These are phyloP conservation scores for Neospermospora avenae DNA, from an alignment of 2,329 filamentous ascomycete species.

Conservation along the genomic window DNA sequence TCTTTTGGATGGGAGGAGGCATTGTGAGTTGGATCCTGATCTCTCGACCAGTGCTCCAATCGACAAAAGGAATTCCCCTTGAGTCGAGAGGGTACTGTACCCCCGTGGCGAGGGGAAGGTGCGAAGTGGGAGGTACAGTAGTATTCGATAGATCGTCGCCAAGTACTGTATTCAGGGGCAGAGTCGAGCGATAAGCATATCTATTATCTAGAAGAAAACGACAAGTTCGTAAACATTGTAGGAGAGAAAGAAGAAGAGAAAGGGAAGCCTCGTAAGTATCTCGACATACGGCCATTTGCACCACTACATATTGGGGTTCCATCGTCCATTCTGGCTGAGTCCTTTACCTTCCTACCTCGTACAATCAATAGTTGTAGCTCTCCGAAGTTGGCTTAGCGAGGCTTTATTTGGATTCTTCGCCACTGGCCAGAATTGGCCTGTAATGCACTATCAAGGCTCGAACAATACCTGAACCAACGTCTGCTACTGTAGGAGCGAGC, in stretches of 20 bases:
- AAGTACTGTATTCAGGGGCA: constrained; percentile 8
- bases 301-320: neutral
- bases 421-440: neutral
- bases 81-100: neutral
- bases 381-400: neutral
- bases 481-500: too few species aligned
- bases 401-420: neutral
- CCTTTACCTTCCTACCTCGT: too few species aligned
- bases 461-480: neutral
- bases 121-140: neutral
- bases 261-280: too few species aligned
- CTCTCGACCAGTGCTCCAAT: neutral
- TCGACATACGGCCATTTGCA: too few species aligned
- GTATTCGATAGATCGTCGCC: constrained; percentile 4
- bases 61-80: neutral
- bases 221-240: neutral
- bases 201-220: neutral
- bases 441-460: neutral
- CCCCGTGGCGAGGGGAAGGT: neutral
- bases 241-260: neutral
- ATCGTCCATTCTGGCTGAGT: neutral
- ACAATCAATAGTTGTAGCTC: neutral
- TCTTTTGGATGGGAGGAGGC: constrained; percentile 7
- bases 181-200: constrained; percentile 2
- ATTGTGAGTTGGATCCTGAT: neutral